phyloP scores from a whole-genome alignment of 768 basidiomycete genomes.

The Podaxis mareebaensis region DNA sequence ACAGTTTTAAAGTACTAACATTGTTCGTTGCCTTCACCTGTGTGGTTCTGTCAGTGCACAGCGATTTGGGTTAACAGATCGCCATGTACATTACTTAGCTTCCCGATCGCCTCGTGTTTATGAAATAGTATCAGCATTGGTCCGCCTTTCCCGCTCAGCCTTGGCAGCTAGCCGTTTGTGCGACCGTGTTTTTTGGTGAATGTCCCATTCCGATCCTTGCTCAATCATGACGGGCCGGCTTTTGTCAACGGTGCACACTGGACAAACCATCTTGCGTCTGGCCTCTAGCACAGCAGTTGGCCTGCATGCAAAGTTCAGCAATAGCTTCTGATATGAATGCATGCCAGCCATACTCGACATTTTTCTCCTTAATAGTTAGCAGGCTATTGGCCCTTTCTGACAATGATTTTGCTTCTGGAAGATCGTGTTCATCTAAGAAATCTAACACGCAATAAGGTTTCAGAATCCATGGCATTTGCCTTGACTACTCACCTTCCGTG shows the following conservation, averaged over 20 bases:
- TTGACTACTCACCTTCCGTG: constrained; percentile 39
- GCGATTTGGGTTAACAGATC: too few species aligned
- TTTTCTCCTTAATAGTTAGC: constrained; percentile 45
- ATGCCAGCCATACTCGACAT: constrained; percentile 38
- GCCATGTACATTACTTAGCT: background rate
- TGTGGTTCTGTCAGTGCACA: background rate
- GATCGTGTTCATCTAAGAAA: constrained; percentile 47
- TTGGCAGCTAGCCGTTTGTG: constrained; percentile 52
- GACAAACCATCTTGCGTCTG: constrained; percentile 59
- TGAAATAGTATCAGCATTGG: constrained; percentile 19
- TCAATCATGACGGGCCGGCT: constrained; percentile 68
- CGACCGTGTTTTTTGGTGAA: constrained; percentile 53
- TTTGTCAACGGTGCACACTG: constrained; percentile 58
- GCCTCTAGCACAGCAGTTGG: constrained; percentile 56
- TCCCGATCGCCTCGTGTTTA: constrained; percentile 18
- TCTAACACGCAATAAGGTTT: constrained; percentile 35
- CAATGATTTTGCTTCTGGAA: constrained; percentile 59
- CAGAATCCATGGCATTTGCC: background rate
- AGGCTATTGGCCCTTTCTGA: constrained; percentile 57
- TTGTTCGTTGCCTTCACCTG: background rate
- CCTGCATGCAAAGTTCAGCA: constrained; percentile 34
- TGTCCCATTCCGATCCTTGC: constrained; percentile 51
- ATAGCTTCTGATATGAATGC: constrained; percentile 11
- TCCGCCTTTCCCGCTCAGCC: constrained; percentile 10
- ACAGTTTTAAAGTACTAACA: background rate